phyloP scores from a whole-genome alignment of 1,284 basidiomycete genomes.

The Rhodotorula sp. region DNA sequence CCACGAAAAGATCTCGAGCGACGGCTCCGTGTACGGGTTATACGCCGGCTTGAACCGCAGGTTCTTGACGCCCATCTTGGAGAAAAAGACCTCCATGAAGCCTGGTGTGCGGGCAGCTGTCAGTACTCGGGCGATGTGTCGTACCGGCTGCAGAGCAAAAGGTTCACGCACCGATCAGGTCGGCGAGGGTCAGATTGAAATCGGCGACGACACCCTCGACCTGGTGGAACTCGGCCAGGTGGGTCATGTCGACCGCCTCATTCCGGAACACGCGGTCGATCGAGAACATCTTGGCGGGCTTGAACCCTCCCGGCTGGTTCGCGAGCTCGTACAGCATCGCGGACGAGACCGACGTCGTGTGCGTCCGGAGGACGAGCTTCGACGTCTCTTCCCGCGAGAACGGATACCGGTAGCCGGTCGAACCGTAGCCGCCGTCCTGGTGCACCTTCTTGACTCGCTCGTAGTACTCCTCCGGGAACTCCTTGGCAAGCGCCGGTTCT shows the following conservation, averaged over 20 bases:
- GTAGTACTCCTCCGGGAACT: constrained; percentile 83
- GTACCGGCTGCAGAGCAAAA: no score
- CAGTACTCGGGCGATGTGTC: no score
- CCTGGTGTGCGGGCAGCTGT: constrained; percentile 55
- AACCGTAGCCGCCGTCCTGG: constrained; percentile 81
- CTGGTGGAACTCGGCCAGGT: constrained; percentile 99
- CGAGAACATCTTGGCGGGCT: constrained; percentile 94
- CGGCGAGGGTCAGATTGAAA: constrained; percentile 87
- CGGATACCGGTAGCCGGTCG: constrained; percentile 96
- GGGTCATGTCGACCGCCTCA: constrained; percentile 98
- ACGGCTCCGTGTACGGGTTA: constrained; percentile 97
- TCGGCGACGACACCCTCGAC: constrained; percentile 99
- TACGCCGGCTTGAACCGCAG: constrained; percentile 97
- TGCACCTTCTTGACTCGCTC: constrained; percentile 84
- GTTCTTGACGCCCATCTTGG: constrained; percentile 78
- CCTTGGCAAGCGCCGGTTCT: constrained; percentile 23
- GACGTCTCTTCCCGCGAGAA: constrained; percentile 89
- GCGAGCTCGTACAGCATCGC: constrained; percentile 94
- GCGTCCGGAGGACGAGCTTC: constrained; percentile 90
- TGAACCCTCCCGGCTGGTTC: constrained; percentile 71
- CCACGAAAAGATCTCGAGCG: constrained; percentile 99
- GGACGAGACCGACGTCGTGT: constrained; percentile 94
- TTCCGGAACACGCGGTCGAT: constrained; percentile 99
- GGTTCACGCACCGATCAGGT: constrained; percentile 66
- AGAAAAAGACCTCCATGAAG: constrained; percentile 98